phyloP scores from a whole-genome alignment of 805 yeast genomes.

The Candida chauliodis region DNA sequence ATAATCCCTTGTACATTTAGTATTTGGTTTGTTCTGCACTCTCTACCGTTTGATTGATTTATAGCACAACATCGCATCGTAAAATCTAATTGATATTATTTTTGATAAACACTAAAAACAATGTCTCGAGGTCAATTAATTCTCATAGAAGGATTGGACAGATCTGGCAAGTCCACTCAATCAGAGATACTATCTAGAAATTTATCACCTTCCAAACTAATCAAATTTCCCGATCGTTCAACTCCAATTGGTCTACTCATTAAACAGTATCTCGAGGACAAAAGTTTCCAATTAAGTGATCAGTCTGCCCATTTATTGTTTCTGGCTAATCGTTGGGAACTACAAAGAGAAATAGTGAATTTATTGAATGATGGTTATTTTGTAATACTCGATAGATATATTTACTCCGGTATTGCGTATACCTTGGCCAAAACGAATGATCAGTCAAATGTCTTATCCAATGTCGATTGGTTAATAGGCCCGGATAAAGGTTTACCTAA shows the following conservation, averaged over 20 bases:
- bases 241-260: constrained; percentile 81
- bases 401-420: constrained; percentile 91
- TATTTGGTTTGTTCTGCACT: too few species aligned
- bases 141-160: constrained; percentile 86
- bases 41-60: too few species aligned
- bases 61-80: not conserved
- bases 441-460: constrained; percentile 23
- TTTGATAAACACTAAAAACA: not conserved
- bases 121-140: constrained; percentile 65
- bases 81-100: not conserved
- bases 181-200: constrained; percentile 29
- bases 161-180: constrained; percentile 95
- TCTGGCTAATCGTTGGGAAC: constrained; percentile 95
- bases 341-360: constrained; percentile 43
- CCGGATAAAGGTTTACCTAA: constrained; percentile 84
- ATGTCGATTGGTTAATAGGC: constrained; percentile 69
- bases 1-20: constrained; percentile 39
- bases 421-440: constrained; percentile 76
- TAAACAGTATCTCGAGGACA: constrained; percentile 62
- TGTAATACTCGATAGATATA: constrained; percentile 80
- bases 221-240: constrained; percentile 86
- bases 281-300: constrained; percentile 53
- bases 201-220: constrained; percentile 30
- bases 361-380: constrained; percentile 50
- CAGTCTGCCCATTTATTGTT: constrained; percentile 84